Percentiles rank a stretch among this genome's conserved stretches.
Evolutionary conservation across 2,329 filamentous ascomycete species (phyloP).

Genomic region (Moelleriella libera): DNA sequence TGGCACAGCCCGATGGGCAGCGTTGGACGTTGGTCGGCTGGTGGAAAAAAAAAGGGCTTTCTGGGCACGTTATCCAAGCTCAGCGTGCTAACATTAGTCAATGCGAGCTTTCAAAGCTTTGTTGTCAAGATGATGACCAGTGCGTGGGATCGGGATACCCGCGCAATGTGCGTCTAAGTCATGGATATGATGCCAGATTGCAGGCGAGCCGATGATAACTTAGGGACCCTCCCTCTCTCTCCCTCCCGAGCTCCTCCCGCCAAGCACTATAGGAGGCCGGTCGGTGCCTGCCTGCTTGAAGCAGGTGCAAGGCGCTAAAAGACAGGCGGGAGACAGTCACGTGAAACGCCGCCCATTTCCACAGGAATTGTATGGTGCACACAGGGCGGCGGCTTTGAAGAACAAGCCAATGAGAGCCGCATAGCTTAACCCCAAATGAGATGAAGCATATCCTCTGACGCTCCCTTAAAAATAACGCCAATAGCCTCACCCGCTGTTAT

Average conservation of each 20-base stretch:
- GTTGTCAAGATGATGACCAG: slow-evolving; percentile 3
- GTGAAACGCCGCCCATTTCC: neutral
- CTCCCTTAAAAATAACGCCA: too few relatives aligned
- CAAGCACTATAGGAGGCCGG: neutral
- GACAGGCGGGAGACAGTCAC: neutral
- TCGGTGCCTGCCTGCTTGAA: neutral
- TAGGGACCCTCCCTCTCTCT: slow-evolving; percentile 7
- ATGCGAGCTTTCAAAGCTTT: neutral
- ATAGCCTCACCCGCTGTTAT: too few relatives aligned
- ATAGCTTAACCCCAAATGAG: too few relatives aligned
- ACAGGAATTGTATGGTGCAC: too few relatives aligned
- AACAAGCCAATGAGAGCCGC: too few relatives aligned
- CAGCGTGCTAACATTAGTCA: slow-evolving; percentile 1
- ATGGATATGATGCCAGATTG: slow-evolving; percentile 30
- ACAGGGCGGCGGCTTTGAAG: too few relatives aligned
- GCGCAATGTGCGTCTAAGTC: slow-evolving; percentile 10
- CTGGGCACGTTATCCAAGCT: neutral
- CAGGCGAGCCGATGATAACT: slow-evolving; percentile 14
- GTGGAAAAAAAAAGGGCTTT: neutral
- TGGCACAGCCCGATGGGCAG: slow-evolving; percentile 9
- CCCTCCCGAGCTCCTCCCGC: slow-evolving; percentile 14
- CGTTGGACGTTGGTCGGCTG: slow-evolving; percentile 5
- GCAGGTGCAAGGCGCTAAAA: neutral
- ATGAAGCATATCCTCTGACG: too few relatives aligned
- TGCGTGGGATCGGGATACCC: slow-evolving; percentile 4